Conservation (phyloP, 1,139 yeast species). For the Magnusiomyces sp. region DNA sequence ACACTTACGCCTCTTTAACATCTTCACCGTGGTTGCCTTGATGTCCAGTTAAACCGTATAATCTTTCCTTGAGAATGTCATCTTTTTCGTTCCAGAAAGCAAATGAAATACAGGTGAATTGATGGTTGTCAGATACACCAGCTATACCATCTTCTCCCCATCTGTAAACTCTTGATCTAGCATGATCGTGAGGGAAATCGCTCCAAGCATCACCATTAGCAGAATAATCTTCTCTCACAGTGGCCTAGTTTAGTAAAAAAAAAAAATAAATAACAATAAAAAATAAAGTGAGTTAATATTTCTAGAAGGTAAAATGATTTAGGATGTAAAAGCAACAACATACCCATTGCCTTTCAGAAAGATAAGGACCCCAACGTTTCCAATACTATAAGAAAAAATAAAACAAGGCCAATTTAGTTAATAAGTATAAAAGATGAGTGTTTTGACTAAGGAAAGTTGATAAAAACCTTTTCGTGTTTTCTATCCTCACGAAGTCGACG, state of each 20-base stretch:
- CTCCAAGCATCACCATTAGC: slow-evolving; percentile 86
- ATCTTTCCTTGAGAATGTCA: slow-evolving; percentile 74
- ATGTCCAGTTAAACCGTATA: slow-evolving; percentile 85
- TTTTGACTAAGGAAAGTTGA: neutral
- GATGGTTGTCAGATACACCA: slow-evolving; percentile 84
- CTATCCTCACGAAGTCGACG: slow-evolving; percentile 54
- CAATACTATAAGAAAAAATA: slow-evolving; percentile 40
- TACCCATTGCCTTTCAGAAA: slow-evolving; percentile 85
- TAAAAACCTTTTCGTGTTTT: slow-evolving; percentile 34
- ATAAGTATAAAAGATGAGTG: neutral
- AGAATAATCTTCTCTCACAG: slow-evolving; percentile 90
- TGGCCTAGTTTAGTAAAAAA: slow-evolving; percentile 44
- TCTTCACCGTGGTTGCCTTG: slow-evolving; percentile 97
- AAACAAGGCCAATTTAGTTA: neutral
- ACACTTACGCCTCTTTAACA: slow-evolving; percentile 55
- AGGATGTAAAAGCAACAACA: slow-evolving; percentile 12
- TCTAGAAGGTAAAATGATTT: neutral
- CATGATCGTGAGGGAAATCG: slow-evolving; percentile 81
- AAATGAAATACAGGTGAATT: slow-evolving; percentile 63
- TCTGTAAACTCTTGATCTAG: slow-evolving; percentile 73
- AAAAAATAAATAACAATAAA: neutral
- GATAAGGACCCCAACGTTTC: slow-evolving; percentile 90
- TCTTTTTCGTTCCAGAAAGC: slow-evolving; percentile 93
- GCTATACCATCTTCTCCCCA: slow-evolving; percentile 98
- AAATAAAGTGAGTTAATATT: neutral